Percentiles rank a stretch among this genome's conserved stretches.
Evolutionary conservation across 2,329 filamentous ascomycete species (phyloP).

Genomic region (Fonsecaea erecta): DNA sequence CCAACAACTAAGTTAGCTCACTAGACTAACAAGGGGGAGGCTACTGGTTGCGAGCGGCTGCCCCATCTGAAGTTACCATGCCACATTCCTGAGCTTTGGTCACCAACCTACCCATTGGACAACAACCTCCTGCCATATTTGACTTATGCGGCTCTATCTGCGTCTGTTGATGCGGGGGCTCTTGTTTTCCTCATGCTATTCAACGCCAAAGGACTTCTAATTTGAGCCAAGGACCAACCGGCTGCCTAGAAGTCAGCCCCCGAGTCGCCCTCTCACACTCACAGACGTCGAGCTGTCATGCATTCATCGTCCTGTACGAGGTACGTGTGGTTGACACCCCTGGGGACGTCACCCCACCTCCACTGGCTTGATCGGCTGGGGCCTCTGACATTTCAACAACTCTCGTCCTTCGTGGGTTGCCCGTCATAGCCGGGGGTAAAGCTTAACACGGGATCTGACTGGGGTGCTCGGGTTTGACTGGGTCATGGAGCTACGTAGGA

Average conservation of each 20-base stretch:
- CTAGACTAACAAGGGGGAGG: background rate
- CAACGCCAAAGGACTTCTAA: background rate
- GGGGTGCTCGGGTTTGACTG: background rate
- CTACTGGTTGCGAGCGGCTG: background rate
- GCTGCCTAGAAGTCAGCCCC: background rate
- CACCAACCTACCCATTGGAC: background rate
- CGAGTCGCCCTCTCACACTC: background rate
- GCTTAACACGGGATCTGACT: background rate
- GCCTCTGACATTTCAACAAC: background rate
- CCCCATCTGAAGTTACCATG: background rate
- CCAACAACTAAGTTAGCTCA: conserved; percentile 1
- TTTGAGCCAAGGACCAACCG: background rate
- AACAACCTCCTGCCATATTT: background rate
- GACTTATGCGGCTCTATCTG: background rate
- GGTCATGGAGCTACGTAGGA: background rate
- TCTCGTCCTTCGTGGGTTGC: background rate
- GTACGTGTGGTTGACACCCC: background rate
- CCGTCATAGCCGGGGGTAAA: background rate
- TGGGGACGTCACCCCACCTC: background rate
- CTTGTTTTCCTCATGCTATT: background rate
- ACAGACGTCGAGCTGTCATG: background rate
- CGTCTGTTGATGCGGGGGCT: background rate
- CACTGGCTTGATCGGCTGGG: background rate
- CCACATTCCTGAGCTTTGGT: background rate
- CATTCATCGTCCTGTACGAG: background rate